These are phyloP conservation scores for Cystobasidium pallidum DNA, from an alignment of 1,284 basidiomycete species.

Conservation along the genomic window DNA sequence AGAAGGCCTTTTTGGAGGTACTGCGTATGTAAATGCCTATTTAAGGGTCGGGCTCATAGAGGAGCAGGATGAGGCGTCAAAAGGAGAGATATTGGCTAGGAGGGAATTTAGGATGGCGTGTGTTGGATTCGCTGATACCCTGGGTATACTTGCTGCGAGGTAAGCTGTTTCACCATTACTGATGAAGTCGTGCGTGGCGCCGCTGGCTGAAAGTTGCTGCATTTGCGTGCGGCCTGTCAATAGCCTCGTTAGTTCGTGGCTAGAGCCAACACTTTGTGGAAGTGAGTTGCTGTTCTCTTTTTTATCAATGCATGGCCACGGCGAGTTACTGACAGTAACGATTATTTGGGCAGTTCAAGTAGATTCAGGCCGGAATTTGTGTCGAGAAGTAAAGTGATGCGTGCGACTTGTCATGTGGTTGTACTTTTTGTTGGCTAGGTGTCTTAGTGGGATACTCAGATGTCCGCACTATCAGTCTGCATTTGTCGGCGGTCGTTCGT, in stretches of 20 bases:
- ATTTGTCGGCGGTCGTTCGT: too few species aligned
- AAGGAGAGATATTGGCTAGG: slow-evolving; percentile 34
- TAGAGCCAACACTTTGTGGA: slow-evolving; percentile 36
- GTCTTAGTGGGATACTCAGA: too few species aligned
- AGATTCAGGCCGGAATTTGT: slow-evolving; percentile 29
- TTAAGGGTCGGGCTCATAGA: slow-evolving; percentile 46
- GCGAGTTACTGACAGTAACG: too few species aligned
- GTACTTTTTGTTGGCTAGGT: too few species aligned
- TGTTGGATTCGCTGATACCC: slow-evolving; percentile 52
- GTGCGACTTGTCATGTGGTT: too few species aligned
- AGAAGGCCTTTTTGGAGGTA: slow-evolving; percentile 52
- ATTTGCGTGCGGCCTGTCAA: background rate
- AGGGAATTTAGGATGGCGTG: slow-evolving; percentile 49
- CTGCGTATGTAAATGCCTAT: slow-evolving; percentile 52
- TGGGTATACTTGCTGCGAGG: slow-evolving; percentile 46
- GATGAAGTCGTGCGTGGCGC: too few species aligned
- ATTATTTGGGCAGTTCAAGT: slow-evolving; percentile 34
- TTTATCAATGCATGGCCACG: background rate
- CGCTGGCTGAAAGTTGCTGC: too few species aligned
- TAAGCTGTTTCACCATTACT: background rate
- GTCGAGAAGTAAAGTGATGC: slow-evolving; percentile 35
- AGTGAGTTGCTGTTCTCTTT: slow-evolving; percentile 6
- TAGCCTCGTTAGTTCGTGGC: slow-evolving; percentile 41
- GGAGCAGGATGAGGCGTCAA: slow-evolving; percentile 40
- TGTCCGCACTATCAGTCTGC: too few species aligned